phyloP scores from a whole-genome alignment of 2,329 filamentous ascomycete species.

The Ustulina deusta region DNA sequence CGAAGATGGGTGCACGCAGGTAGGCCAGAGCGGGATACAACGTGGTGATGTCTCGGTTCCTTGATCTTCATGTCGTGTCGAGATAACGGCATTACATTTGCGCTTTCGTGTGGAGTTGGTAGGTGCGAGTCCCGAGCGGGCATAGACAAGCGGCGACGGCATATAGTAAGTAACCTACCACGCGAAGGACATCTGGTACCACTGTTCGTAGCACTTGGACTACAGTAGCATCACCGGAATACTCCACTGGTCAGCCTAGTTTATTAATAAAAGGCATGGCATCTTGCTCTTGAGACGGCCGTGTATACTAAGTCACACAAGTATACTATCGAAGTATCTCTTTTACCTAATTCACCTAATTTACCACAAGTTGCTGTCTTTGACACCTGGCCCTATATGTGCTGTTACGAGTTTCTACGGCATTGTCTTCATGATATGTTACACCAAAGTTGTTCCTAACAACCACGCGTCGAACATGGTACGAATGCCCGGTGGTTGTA shows the following conservation, averaged over 20 bases:
- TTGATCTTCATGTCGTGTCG: no score
- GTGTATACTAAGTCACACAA: not conserved
- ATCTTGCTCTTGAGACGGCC: not conserved
- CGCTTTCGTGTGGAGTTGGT: not conserved
- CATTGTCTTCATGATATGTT: not conserved
- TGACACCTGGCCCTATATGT: not conserved
- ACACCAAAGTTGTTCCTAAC: not conserved
- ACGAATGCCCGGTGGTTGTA: conserved; percentile 8
- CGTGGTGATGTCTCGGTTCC: not conserved
- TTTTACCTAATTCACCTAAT: no score
- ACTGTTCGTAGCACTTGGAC: no score
- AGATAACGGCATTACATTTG: no score
- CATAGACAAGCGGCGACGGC: not conserved
- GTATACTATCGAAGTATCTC: no score
- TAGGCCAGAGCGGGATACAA: not conserved
- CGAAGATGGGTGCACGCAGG: not conserved
- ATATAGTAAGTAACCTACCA: no score
- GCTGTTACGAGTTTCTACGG: not conserved
- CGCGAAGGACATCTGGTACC: no score
- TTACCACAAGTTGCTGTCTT: not conserved
- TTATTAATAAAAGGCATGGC: not conserved
- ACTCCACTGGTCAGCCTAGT: no score
- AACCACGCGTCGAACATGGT: conserved; percentile 9
- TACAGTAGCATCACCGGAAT: no score
- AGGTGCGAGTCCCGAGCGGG: not conserved